Percentiles rank a stretch among this genome's conserved stretches.
These are phyloP conservation scores for Globisporangium paddicum DNA, from an alignment of 352 stramenopile genomes.

Conservation along the genomic window DNA sequence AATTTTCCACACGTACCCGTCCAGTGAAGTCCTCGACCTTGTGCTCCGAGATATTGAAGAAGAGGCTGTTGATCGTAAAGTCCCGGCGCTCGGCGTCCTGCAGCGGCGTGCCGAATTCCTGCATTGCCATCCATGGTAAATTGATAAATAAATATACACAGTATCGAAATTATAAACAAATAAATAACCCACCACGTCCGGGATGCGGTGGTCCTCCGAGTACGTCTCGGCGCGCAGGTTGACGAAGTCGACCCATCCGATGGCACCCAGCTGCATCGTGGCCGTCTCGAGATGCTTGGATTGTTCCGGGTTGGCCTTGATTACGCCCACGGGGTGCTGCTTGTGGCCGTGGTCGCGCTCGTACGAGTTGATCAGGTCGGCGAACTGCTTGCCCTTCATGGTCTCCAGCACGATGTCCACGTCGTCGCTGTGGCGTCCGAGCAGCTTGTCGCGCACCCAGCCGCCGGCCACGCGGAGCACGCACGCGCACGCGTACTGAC, in stretches of 20 bases:
- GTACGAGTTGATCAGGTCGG: conserved; percentile 67
- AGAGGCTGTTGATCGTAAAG: conserved; percentile 98
- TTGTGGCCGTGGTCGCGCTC: conserved; percentile 48
- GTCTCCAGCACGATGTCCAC: conserved; percentile 98
- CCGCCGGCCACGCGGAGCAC: conserved; percentile 96
- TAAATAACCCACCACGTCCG: conserved; percentile 28
- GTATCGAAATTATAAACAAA: not conserved
- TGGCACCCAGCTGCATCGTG: conserved; percentile 92
- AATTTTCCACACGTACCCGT: conserved; percentile 8
- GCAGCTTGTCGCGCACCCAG: conserved; percentile 99
- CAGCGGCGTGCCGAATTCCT: conserved; percentile 73
- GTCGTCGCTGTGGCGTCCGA: conserved; percentile 86
- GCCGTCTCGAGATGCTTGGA: conserved; percentile 98
- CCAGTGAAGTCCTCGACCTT: conserved; percentile 95
- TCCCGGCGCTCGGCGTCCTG: conserved; percentile 91
- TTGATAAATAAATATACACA: not conserved
- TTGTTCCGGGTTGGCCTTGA: conserved; percentile 89
- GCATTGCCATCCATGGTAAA: not conserved
- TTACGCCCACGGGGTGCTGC: conserved; percentile 52
- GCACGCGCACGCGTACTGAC: conserved; percentile 40
- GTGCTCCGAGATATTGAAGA: conserved; percentile 87
- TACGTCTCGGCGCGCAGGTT: conserved; percentile 97
- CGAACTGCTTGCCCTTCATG: conserved; percentile 94
- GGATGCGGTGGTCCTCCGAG: conserved; percentile 68
- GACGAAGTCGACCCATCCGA: conserved; percentile 96